These are phyloP conservation scores for Allantophomopsis cytisporea DNA, from an alignment of 2,329 filamentous ascomycete species.

Conservation along the genomic window DNA sequence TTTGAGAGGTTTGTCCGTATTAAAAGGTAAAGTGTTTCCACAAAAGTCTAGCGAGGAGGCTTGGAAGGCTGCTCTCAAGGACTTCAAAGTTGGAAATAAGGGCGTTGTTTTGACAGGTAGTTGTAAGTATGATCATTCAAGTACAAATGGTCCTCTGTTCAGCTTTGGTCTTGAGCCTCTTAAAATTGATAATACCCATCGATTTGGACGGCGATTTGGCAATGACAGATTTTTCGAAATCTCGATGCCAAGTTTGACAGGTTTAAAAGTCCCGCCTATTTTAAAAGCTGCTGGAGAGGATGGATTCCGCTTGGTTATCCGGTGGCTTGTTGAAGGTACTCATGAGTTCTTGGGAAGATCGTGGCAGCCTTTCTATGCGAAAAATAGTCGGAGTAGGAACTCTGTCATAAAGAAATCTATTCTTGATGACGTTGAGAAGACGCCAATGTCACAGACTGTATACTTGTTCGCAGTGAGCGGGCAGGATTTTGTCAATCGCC, in stretches of 20 bases:
- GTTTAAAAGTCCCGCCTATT: conserved; percentile 12
- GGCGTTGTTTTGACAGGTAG: conserved; percentile 27
- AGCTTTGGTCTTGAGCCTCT: conserved; percentile 32
- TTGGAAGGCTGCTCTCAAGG: conserved; percentile 22
- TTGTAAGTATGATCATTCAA: conserved; percentile 21
- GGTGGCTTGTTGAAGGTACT: conserved; percentile 21
- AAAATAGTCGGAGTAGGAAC: conserved; percentile 8
- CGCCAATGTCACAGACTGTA: conserved; percentile 12
- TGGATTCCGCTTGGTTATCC: conserved; percentile 20
- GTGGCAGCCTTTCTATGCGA: conserved; percentile 16
- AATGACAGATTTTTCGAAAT: conserved; percentile 44
- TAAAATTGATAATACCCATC: conserved; percentile 32
- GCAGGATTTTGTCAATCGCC: neutral
- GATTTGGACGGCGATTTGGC: conserved; percentile 40
- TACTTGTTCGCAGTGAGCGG: conserved; percentile 43
- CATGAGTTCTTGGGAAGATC: conserved; percentile 14
- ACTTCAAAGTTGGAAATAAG: conserved; percentile 12
- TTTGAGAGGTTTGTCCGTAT: conserved; percentile 24
- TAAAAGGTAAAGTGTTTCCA: conserved; percentile 32
- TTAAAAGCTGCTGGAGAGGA: conserved; percentile 18
- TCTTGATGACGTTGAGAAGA: too few species aligned
- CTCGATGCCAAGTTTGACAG: conserved; percentile 29
- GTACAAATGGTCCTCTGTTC: conserved; percentile 26
- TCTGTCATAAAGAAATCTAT: neutral
- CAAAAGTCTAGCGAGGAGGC: conserved; percentile 26